Evolutionary conservation across 2,329 filamentous ascomycete species (phyloP).

Genomic region (Colletotrichum sublineola): DNA sequence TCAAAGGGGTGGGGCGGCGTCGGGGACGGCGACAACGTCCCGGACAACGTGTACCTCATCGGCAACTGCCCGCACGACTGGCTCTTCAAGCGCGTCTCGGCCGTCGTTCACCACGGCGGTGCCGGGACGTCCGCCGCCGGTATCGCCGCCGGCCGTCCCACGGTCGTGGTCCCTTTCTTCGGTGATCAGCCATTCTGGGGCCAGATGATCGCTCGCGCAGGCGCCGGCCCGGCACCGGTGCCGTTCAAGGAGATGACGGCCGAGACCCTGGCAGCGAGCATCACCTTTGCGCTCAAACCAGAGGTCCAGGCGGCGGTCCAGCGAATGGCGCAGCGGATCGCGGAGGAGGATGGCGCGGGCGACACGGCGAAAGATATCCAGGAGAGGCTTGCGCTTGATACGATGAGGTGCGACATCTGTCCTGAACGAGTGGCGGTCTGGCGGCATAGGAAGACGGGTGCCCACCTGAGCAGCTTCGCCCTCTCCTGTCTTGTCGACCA

Average conservation of each 20-base stretch:
- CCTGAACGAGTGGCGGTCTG: conserved; percentile 72
- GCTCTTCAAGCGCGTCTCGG: conserved; percentile 71
- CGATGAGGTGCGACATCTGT: conserved; percentile 69
- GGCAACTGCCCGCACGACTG: conserved; percentile 77
- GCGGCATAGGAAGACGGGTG: conserved; percentile 70
- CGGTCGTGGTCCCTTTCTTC: conserved; percentile 76
- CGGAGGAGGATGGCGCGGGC: conserved; percentile 66
- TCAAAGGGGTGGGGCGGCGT: conserved; percentile 76
- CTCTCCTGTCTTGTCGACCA: conserved; percentile 69
- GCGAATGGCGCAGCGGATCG: conserved; percentile 66
- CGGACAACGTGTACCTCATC: conserved; percentile 69
- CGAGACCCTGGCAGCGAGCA: conserved; percentile 67
- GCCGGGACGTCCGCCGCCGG: conserved; percentile 76
- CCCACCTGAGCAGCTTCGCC: conserved; percentile 72
- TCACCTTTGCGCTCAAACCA: conserved; percentile 64
- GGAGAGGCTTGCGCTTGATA: conserved; percentile 65
- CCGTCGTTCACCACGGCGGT: conserved; percentile 74
- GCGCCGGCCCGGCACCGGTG: conserved; percentile 70
- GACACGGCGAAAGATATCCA: conserved; percentile 68
- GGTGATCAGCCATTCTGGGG: conserved; percentile 78
- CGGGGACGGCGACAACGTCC: conserved; percentile 58
- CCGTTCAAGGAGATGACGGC: conserved; percentile 70
- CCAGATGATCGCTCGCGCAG: conserved; percentile 70
- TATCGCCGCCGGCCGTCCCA: conserved; percentile 70
- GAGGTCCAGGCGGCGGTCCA: conserved; percentile 55